Conservation (phyloP, 2,329 filamentous ascomycete genomes). For the Orbilia oligospora region DNA sequence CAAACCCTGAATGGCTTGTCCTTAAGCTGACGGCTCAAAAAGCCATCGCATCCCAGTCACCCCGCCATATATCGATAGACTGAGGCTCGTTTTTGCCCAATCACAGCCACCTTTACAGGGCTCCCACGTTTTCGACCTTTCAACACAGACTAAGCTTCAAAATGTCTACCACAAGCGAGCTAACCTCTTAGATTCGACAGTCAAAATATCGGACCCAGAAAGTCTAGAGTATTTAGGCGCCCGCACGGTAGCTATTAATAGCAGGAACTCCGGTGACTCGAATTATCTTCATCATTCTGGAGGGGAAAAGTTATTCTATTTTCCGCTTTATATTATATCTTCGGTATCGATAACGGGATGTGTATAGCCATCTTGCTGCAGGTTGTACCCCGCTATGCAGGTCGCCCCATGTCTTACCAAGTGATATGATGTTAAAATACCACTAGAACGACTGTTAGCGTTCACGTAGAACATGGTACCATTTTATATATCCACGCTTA, state of each 20-base stretch:
- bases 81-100: constrained; percentile 27
- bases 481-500: constrained; percentile 7
- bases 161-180: constrained; percentile 41
- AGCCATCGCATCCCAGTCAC: constrained; percentile 31
- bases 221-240: constrained; percentile 39
- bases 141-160: constrained; percentile 23
- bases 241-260: constrained; percentile 50
- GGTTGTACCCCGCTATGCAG: constrained; percentile 47
- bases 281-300: neutral
- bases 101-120: constrained; percentile 33
- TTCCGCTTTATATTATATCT: neutral
- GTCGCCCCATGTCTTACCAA: constrained; percentile 36
- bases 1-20: constrained; percentile 24
- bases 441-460: constrained; percentile 6
- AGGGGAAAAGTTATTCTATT: neutral
- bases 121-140: constrained; percentile 48
- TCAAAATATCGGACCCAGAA: constrained; percentile 44
- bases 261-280: constrained; percentile 22
- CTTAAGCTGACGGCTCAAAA: constrained; percentile 41
- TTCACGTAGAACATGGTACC: neutral
- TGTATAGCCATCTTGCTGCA: constrained; percentile 22
- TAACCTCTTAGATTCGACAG: constrained; percentile 39
- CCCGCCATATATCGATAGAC: constrained; percentile 47
- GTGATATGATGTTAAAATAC: constrained; percentile 21
- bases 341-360: constrained; percentile 43